Evolutionary conservation across 306 rosid genomes (phyloP).

Genomic region (Fragaria vesca): DNA sequence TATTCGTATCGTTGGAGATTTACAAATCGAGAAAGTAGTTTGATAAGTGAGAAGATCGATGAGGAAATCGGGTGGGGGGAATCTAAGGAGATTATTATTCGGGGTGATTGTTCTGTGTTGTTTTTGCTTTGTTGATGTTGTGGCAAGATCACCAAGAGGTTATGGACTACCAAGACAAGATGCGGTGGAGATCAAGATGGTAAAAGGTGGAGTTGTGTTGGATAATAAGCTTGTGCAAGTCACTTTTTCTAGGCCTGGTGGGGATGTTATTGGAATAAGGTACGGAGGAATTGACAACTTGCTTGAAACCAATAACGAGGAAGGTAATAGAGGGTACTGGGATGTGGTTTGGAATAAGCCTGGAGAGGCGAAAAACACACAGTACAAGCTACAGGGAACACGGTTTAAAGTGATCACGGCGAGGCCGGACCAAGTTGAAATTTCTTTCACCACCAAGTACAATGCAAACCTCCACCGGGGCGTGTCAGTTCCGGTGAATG

Average conservation of each 20-base stretch:
- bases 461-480: constrained; percentile 8
- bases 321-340: constrained; percentile 65
- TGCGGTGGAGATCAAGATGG: background rate
- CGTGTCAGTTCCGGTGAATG: constrained; percentile 40
- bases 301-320: constrained; percentile 29
- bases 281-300: constrained; percentile 47
- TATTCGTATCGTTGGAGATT: background rate
- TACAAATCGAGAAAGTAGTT: background rate
- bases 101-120: background rate
- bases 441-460: constrained; percentile 62
- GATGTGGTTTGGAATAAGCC: constrained; percentile 65
- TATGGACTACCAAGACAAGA: background rate
- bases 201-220: constrained; percentile 29
- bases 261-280: constrained; percentile 50
- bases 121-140: background rate
- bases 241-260: constrained; percentile 51
- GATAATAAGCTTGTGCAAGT: constrained; percentile 54
- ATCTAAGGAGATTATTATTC: background rate
- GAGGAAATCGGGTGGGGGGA: background rate
- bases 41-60: background rate
- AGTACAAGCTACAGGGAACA: constrained; percentile 44
- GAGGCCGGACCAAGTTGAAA: constrained; percentile 43
- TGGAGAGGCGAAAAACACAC: background rate
- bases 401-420: constrained; percentile 25
- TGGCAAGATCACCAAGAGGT: background rate